Base-by-base conservation (phyloP, 108 stramenopile species). In the Epithemia pelagica region DNA sequence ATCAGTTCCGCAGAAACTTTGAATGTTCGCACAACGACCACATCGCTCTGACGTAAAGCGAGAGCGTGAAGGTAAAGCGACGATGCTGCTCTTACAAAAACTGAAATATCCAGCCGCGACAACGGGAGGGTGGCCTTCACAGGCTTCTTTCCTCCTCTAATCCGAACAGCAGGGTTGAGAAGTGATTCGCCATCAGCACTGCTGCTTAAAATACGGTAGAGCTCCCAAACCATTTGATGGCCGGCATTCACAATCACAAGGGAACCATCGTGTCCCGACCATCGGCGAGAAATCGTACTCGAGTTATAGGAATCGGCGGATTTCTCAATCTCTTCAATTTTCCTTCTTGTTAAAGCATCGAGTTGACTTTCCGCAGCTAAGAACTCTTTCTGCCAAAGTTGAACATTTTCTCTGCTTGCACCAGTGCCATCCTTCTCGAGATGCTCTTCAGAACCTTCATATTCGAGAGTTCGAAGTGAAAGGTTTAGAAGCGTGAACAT, bases 41-140 rank as follows among this genome's bases (percentile, higher is more conserved):
- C 76, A 72, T 95, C 94, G 67, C 90, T 91, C 53, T 88, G 74
- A 29, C 74, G 67, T 66, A 91, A 68, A 2, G 82, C 75, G 24
- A 95, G 68, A 0, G 81, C 74, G 64, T 91, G 85, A 23, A 95
- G 74, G 69, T 95, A 95, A 26, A 95, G 82, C 28, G 90, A 91
- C 22, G 86, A 80, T 29, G 83, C 83, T 54, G 84, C 88, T 54
- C 94, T 62, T 25, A 95, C 89, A 78, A 95, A 91, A 23, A 90
- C 77, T 21, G 89, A 71, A 5, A 83, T 85, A 68, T 95, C 94
- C 7, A 65, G 60, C 63, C 66, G 74, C 58, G 73, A 67, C 64
- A 89, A 80, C 62, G 68, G 58, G 67, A 10, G 61, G 26, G 32
- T 25, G 32, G n/a, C n/a, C 21, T 8, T 30, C 1, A 22, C 26